These are phyloP conservation scores for Capsella rubella DNA, from an alignment of 441 rosid genomes.

Conservation along the genomic window DNA sequence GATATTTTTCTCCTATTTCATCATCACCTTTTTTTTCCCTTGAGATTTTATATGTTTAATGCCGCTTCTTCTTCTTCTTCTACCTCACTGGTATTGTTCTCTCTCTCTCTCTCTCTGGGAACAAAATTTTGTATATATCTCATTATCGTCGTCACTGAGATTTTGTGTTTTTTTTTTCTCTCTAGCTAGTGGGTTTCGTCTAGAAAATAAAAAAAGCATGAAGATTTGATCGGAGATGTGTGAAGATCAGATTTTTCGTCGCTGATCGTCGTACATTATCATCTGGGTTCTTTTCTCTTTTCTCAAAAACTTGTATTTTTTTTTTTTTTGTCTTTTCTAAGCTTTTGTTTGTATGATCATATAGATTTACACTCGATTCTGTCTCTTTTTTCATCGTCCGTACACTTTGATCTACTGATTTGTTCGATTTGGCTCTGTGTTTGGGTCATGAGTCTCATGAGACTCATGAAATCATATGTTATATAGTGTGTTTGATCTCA, in stretches of 20 bases:
- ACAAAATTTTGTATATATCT: constrained; percentile 6
- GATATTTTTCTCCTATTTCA: constrained; percentile 40
- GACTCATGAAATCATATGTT: constrained; percentile 10
- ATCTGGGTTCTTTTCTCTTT: not conserved
- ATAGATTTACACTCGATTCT: not conserved
- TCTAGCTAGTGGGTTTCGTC: constrained; percentile 23
- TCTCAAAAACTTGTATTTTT: not conserved
- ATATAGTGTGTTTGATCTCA: constrained; percentile 29
- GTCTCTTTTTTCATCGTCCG: constrained; percentile 1
- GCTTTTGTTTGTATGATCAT: constrained; percentile 26
- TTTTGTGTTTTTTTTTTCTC: not conserved
- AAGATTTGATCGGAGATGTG: constrained; percentile 35
- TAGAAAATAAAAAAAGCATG: not conserved
- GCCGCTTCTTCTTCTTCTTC: constrained; percentile 35
- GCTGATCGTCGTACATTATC: constrained; percentile 27
- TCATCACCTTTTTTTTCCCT: constrained; percentile 31
- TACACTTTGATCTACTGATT: constrained; percentile 35
- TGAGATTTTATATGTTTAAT: constrained; percentile 32
- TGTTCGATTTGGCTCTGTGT: not conserved
- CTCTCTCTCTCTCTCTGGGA: not conserved
- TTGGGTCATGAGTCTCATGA: not conserved
- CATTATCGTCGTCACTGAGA: constrained; percentile 37
- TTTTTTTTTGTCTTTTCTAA: not conserved
- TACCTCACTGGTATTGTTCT: constrained; percentile 36
- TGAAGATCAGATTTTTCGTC: constrained; percentile 32